A percentile compares a stretch with the other conserved stretches of the same genome.
Evolutionary conservation across 306 rosid genomes (phyloP).

Genomic region (Vicia faba): DNA sequence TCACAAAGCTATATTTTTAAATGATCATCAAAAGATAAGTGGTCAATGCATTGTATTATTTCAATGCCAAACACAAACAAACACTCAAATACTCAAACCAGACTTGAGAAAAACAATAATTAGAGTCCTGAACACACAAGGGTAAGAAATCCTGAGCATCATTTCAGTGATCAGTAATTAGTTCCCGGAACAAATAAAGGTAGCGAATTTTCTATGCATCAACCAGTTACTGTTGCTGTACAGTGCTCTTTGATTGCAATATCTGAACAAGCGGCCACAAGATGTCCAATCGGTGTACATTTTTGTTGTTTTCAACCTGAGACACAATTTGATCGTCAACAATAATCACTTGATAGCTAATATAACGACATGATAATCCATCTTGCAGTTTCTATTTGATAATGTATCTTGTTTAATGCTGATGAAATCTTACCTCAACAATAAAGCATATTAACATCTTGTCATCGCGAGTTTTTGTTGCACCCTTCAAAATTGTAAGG

Average conservation of each 20-base stretch:
- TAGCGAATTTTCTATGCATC: constrained; percentile 30
- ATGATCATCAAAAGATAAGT: background rate
- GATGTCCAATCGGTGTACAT: constrained; percentile 85
- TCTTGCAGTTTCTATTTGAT: background rate
- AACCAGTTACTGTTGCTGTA: constrained; percentile 39
- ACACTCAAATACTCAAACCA: constrained; percentile 36
- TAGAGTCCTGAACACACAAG: constrained; percentile 33
- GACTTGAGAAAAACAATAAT: constrained; percentile 13
- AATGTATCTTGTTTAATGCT: background rate
- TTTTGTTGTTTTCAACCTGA: constrained; percentile 86
- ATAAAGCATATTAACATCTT: constrained; percentile 91
- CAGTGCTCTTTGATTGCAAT: constrained; percentile 69
- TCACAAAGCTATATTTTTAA: background rate
- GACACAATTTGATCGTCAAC: constrained; percentile 29
- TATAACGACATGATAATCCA: background rate
- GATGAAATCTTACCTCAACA: constrained; percentile 70
- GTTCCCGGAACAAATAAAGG: constrained; percentile 40
- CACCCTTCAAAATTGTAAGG: constrained; percentile 77
- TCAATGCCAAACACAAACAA: constrained; percentile 36
- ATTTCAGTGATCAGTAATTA: constrained; percentile 37
- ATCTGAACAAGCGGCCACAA: constrained; percentile 93
- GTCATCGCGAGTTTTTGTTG: constrained; percentile 78
- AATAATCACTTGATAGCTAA: constrained; percentile 9
- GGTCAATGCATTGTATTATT: constrained; percentile 24
- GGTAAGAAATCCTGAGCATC: constrained; percentile 30